Conservation (phyloP, 345 rosid genomes). For the Schrenkiella parvula region DNA sequence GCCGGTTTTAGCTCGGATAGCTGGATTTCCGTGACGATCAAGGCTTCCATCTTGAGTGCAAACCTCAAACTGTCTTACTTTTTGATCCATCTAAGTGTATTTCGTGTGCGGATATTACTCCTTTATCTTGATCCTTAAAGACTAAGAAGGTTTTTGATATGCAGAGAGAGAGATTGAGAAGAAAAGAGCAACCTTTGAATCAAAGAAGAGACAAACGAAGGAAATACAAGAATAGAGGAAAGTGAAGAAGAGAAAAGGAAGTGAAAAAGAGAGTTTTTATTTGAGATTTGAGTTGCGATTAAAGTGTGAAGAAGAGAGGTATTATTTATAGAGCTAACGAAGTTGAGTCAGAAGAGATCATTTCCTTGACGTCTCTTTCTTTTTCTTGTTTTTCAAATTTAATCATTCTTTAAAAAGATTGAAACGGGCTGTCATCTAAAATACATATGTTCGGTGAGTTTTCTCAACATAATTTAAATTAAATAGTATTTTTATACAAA, state of each 20-base stretch:
- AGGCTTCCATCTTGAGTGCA: slow-evolving; percentile 69
- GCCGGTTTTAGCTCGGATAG: slow-evolving; percentile 63
- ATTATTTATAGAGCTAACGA: slow-evolving; percentile 24
- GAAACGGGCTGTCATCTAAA: not conserved
- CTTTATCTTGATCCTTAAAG: slow-evolving; percentile 16
- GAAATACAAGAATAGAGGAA: not conserved
- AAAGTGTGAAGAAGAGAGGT: slow-evolving; percentile 28
- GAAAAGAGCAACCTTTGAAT: not conserved
- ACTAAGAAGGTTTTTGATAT: not conserved
- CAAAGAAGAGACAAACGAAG: not conserved
- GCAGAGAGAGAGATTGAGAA: no score
- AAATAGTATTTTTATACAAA: no score
- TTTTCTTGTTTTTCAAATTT: not conserved
- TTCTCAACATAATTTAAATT: slow-evolving; percentile 18
- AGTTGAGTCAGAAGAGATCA: slow-evolving; percentile 21
- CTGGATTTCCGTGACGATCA: slow-evolving; percentile 76
- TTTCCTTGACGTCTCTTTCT: slow-evolving; percentile 36
- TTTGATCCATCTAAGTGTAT: slow-evolving; percentile 30
- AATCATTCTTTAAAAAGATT: not conserved
- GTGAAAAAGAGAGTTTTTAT: slow-evolving; percentile 14
- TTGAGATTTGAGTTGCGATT: slow-evolving; percentile 15
- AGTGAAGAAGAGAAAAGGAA: slow-evolving; percentile 15
- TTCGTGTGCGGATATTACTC: slow-evolving; percentile 8
- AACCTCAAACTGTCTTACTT: slow-evolving; percentile 37
- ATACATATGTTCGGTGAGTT: slow-evolving; percentile 20